Evolutionary conservation across 2,329 filamentous ascomycete species (phyloP), one percentile per base, ranked within the genome.

Genomic region (Tympanopsis confertula): DNA sequence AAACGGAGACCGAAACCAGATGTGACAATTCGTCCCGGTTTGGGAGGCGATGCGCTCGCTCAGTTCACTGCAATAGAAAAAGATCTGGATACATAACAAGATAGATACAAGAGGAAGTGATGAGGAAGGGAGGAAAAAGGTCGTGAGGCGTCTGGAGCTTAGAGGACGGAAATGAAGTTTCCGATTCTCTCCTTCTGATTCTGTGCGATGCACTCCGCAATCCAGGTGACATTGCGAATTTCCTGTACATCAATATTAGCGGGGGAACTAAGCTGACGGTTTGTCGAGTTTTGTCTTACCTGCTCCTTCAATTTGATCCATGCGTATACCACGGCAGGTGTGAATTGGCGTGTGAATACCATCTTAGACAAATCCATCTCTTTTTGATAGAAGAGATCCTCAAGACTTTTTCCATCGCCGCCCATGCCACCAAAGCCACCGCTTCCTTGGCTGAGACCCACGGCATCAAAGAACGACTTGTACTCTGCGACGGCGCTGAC

Each of bases 161-260:
- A 94, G 64, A 98, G 94, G 44, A 96, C 91, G 63, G 87, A 94
- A 59, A 98, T 98, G 63, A 94, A 98, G 65, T 96, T 98, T 50
- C 86, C 84, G 58, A 98, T 96, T 56, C 91, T 78, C 62, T 98
- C 91, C 69, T 98, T 98, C 65, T 98, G 91, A 68, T 94, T 95
- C 65, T 98, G 91, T 39, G 91, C 91, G 73, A 98, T 98, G 66
- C 91, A 98, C 63, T 98, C 91, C 17, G 91, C 83, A 60, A 98
- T 98, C 91, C 91, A 98, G 37, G 91, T 96, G 54, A 98, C 94
- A 63, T 98, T 98, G 47, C 91, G 84, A 52, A 96, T 95, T 82
- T 98, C 91, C 88, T 96, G 44, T 5, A 15, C n/a, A n/a, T 3
- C 15, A 4, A 29, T 19, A 51, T 69, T 51, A 64, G 55, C 39